These are phyloP conservation scores for Pseudocercospora crystallina DNA, from an alignment of 2,329 filamentous ascomycete species.

Conservation along the genomic window DNA sequence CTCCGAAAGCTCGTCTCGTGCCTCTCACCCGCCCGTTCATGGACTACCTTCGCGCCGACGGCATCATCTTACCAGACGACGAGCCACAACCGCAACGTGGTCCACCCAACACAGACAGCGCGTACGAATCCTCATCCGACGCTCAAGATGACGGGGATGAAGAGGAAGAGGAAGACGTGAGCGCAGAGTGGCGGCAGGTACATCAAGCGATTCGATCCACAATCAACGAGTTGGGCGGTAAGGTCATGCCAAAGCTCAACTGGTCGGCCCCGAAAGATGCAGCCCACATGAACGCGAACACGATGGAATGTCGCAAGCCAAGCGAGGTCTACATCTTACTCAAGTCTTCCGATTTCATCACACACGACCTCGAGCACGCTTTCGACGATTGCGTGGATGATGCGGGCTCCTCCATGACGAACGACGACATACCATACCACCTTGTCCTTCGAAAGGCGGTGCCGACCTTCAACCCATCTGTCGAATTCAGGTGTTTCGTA, in stretches of 20 bases:
- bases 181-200: conserved; percentile 63
- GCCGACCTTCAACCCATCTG: conserved; percentile 73
- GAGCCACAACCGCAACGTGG: conserved; percentile 38
- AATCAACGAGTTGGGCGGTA: conserved; percentile 79
- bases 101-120: conserved; percentile 52
- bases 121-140: conserved; percentile 49
- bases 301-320: conserved; percentile 81
- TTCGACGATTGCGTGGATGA: conserved; percentile 69
- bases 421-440: conserved; percentile 63
- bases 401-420: conserved; percentile 22
- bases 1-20: conserved; percentile 83
- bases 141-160: conserved; percentile 52
- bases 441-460: conserved; percentile 87
- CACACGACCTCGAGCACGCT: conserved; percentile 88
- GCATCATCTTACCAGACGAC: conserved; percentile 81
- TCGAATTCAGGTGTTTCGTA: conserved; percentile 96
- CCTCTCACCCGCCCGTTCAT: conserved; percentile 74
- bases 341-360: conserved; percentile 92
- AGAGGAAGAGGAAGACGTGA: conserved; percentile 63
- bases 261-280: conserved; percentile 98
- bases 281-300: conserved; percentile 86
- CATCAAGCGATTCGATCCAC: conserved; percentile 74
- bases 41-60: conserved; percentile 85
- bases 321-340: conserved; percentile 93
- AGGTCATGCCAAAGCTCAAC: conserved; percentile 89